These are phyloP conservation scores for Backusella mclennaniae DNA, from an alignment of 192 early-diverging fungal species.

Conservation along the genomic window DNA sequence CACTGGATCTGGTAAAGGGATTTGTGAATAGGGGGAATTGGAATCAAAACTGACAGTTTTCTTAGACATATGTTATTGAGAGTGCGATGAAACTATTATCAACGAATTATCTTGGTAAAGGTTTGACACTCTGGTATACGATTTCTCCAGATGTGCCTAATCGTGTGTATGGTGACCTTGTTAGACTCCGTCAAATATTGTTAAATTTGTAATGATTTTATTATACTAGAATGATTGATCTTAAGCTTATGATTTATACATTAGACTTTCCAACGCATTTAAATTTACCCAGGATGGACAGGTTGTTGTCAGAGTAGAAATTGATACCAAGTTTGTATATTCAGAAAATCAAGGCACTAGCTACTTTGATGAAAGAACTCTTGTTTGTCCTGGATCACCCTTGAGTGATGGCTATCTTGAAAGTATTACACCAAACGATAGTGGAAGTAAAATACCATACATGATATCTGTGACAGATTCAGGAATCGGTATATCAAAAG, in stretches of 20 bases:
- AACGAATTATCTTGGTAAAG: conserved; percentile 60
- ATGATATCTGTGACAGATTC: conserved; percentile 36
- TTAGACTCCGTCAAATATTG: conserved; percentile 51
- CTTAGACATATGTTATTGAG: conserved; percentile 46
- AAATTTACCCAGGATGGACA: conserved; percentile 51
- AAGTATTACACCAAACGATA: background rate
- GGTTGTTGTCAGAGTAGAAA: conserved; percentile 32
- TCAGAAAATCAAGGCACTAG: background rate
- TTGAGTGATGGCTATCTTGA: background rate
- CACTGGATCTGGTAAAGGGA: conserved; percentile 11
- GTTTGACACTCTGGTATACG: conserved; percentile 35
- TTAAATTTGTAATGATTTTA: conserved; percentile 38
- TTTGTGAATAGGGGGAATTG: background rate
- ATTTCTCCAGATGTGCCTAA: conserved; percentile 30
- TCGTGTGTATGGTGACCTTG: conserved; percentile 49
- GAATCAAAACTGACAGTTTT: background rate
- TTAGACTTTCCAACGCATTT: conserved; percentile 51
- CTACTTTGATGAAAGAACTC: conserved; percentile 1
- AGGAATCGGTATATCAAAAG: conserved; percentile 43
- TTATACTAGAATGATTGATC: too few species aligned
- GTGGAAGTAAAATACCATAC: background rate
- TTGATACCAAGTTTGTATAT: background rate
- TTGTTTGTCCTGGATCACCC: background rate
- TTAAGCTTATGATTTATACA: background rate
- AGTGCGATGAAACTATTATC: conserved; percentile 64